phyloP scores from a whole-genome alignment of 192 early-diverging fungal species.

The Geosiphon pyriformis region DNA sequence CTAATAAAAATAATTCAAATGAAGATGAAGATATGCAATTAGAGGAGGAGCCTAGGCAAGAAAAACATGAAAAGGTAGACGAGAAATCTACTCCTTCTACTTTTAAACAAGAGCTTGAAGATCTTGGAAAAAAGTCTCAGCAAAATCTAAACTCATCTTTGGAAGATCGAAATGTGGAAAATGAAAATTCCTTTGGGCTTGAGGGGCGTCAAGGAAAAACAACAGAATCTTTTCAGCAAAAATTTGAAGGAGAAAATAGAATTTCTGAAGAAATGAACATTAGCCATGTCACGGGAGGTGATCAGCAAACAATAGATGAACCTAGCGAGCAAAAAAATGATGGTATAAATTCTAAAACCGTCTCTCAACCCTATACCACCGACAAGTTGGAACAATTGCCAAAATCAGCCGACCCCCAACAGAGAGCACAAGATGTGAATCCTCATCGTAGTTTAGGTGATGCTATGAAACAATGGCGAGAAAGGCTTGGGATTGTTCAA shows the following conservation, averaged over 20 bases:
- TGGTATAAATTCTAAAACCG: slow-evolving; percentile 28
- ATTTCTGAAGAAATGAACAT: background rate
- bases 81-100: no score
- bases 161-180: slow-evolving; percentile 35
- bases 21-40: slow-evolving; percentile 32
- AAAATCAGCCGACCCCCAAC: no score
- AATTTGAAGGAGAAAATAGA: slow-evolving; percentile 14
- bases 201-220: slow-evolving; percentile 56
- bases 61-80: slow-evolving; percentile 35
- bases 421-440: slow-evolving; percentile 53
- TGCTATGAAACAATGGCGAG: slow-evolving; percentile 89
- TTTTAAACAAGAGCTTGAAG: no score
- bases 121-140: no score
- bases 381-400: no score
- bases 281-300: background rate
- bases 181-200: slow-evolving; percentile 61
- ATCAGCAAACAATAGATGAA: slow-evolving; percentile 39
- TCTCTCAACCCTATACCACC: slow-evolving; percentile 38
- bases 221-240: slow-evolving; percentile 34
- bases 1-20: slow-evolving; percentile 33
- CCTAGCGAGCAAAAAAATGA: slow-evolving; percentile 38
- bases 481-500: slow-evolving; percentile 69
- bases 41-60: slow-evolving; percentile 30
- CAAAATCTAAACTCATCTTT: no score
- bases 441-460: slow-evolving; percentile 89